phyloP scores from a whole-genome alignment of 1,139 yeast species.

The Nakaseomyces glabratus region DNA sequence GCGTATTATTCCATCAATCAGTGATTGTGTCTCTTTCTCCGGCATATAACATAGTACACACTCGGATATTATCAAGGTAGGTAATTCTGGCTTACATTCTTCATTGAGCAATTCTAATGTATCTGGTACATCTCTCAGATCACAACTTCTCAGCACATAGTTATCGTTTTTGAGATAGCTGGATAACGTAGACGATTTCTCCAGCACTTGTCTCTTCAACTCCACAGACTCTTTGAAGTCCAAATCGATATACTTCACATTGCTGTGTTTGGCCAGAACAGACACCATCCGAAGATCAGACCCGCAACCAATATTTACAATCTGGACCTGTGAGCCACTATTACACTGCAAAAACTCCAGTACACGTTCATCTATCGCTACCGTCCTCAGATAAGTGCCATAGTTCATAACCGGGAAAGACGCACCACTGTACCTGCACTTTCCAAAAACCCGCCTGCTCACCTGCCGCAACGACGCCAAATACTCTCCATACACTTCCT shows the following conservation, averaged over 20 bases:
- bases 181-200: constrained; percentile 10
- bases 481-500: constrained; percentile 18
- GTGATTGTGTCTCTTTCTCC: constrained; percentile 44
- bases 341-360: constrained; percentile 38
- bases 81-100: constrained; percentile 35
- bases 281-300: constrained; percentile 62
- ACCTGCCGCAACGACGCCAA: constrained; percentile 15
- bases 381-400: constrained; percentile 75
- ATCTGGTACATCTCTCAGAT: constrained; percentile 20
- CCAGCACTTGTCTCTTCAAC: constrained; percentile 45
- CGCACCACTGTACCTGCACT: constrained; percentile 27
- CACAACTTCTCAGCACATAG: constrained; percentile 17
- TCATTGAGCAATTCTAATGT: constrained; percentile 15
- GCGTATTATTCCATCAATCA: constrained; percentile 36
- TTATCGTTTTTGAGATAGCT: background rate
- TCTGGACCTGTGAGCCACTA: constrained; percentile 37
- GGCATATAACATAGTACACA: constrained; percentile 81
- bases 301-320: constrained; percentile 88
- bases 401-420: constrained; percentile 74
- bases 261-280: constrained; percentile 17
- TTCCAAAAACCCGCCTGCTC: constrained; percentile 21
- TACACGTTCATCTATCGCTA: constrained; percentile 49
- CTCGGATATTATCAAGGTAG: constrained; percentile 75
- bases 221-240: constrained; percentile 61
- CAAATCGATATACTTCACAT: constrained; percentile 53